A percentile compares a stretch with the other conserved stretches of the same genome.
phyloP scores from a whole-genome alignment of 331 rosid genomes.

The Quercus lobata region DNA sequence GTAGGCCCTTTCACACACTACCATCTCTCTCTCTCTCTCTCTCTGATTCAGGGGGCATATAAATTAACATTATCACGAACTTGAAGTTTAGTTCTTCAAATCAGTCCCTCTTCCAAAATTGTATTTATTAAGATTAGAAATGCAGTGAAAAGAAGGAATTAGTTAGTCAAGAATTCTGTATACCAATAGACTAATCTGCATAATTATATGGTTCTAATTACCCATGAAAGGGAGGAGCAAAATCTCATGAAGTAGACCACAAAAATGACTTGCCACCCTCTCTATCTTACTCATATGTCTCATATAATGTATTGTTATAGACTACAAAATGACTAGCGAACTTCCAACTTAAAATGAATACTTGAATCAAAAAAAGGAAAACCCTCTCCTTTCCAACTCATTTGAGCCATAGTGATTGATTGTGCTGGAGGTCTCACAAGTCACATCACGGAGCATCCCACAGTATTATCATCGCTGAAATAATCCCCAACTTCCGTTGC shows the following conservation, averaged over 20 bases:
- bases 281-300: too few relatives aligned
- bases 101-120: background rate
- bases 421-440: background rate
- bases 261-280: background rate
- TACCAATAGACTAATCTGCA: background rate
- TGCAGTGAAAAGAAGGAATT: background rate
- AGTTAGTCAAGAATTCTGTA: background rate
- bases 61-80: too few relatives aligned
- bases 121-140: background rate
- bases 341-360: background rate
- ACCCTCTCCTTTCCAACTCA: background rate
- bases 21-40: too few relatives aligned
- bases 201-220: background rate
- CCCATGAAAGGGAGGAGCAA: background rate
- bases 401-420: background rate
- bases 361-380: background rate
- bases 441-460: constrained; percentile 40
- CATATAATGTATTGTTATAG: too few relatives aligned
- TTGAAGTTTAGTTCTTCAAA: too few relatives aligned
- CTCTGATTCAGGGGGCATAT: too few relatives aligned
- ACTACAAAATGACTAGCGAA: background rate
- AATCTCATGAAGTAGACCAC: background rate
- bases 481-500: constrained; percentile 32
- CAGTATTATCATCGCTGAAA: constrained; percentile 39
- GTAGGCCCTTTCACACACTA: too few relatives aligned